phyloP scores from a whole-genome alignment of 768 basidiomycete species.

The Rhizopogon vesiculosus region DNA sequence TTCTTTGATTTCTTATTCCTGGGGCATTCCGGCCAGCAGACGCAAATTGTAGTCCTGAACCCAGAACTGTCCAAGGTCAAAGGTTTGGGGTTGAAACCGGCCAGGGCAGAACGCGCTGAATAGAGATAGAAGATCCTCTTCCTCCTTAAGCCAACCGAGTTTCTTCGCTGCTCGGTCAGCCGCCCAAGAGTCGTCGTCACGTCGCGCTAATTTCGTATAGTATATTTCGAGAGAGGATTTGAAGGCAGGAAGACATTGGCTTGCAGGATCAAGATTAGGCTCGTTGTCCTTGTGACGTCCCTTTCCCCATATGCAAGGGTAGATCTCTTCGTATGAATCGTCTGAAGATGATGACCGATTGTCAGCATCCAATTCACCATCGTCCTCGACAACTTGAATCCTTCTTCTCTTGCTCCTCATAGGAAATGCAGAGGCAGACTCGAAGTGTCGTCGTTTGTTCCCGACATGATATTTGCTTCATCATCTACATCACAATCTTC shows the following conservation, averaged over 20 bases:
- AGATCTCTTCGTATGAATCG: constrained; percentile 1
- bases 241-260: constrained; percentile 26
- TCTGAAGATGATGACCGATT: neutral
- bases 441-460: constrained; percentile 16
- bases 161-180: constrained; percentile 19
- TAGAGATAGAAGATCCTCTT: constrained; percentile 22
- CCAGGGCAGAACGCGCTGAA: constrained; percentile 14
- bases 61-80: constrained; percentile 23
- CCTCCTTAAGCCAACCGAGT: constrained; percentile 25
- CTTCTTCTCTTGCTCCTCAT: constrained; percentile 13
- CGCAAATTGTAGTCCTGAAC: constrained; percentile 22
- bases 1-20: constrained; percentile 1
- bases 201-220: constrained; percentile 25
- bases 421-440: neutral
- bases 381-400: neutral
- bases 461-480: neutral
- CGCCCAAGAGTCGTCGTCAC: constrained; percentile 4
- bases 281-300: constrained; percentile 6
- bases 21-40: constrained; percentile 11
- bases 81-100: constrained; percentile 14
- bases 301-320: constrained; percentile 20
- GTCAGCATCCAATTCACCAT: neutral
- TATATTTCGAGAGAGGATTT: constrained; percentile 36
- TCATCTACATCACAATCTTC: neutral
- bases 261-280: constrained; percentile 2